Percentiles rank a stretch among this genome's conserved stretches.
Conservation (phyloP, 495 filamentous ascomycete species). For the Neurospora sp. region DNA sequence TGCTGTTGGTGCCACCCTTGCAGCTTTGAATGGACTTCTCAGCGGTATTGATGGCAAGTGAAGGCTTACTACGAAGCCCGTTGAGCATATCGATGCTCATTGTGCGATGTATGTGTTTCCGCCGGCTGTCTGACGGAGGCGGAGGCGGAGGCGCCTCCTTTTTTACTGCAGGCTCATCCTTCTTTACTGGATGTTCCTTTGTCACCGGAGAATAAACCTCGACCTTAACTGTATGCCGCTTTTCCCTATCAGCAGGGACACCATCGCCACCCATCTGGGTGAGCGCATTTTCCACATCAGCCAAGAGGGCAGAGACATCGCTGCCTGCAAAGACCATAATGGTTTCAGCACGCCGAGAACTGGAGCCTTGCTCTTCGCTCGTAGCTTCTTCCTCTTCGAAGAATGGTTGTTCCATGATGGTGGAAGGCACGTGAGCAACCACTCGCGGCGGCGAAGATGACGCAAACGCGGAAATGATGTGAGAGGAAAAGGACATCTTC, state of each 20-base stretch:
- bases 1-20: slow-evolving; percentile 1
- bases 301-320: slow-evolving; percentile 51
- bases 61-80: slow-evolving; percentile 10
- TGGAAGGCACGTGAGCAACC: slow-evolving; percentile 38
- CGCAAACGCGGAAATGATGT: slow-evolving; percentile 11
- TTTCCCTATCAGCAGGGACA: slow-evolving; percentile 1
- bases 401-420: slow-evolving; percentile 34
- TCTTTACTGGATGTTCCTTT: slow-evolving; percentile 1
- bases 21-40: slow-evolving; percentile 11
- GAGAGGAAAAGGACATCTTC: slow-evolving; percentile 22
- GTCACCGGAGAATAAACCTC: background rate
- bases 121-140: slow-evolving; percentile 16
- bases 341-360: slow-evolving; percentile 39
- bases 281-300: slow-evolving; percentile 52
- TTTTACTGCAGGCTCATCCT: background rate
- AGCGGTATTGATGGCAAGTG: slow-evolving; percentile 10
- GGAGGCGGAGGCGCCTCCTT: background rate
- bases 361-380: background rate
- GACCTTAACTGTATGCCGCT: background rate
- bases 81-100: slow-evolving; percentile 32
- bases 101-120: slow-evolving; percentile 23
- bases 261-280: slow-evolving; percentile 35
- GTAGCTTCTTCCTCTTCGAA: slow-evolving; percentile 27
- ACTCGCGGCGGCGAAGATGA: slow-evolving; percentile 36
- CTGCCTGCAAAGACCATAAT: slow-evolving; percentile 59